A percentile compares a stretch with the other conserved stretches of the same genome.
Conservation (phyloP, 2,329 filamentous ascomycete genomes). For the Colletotrichum sp. region DNA sequence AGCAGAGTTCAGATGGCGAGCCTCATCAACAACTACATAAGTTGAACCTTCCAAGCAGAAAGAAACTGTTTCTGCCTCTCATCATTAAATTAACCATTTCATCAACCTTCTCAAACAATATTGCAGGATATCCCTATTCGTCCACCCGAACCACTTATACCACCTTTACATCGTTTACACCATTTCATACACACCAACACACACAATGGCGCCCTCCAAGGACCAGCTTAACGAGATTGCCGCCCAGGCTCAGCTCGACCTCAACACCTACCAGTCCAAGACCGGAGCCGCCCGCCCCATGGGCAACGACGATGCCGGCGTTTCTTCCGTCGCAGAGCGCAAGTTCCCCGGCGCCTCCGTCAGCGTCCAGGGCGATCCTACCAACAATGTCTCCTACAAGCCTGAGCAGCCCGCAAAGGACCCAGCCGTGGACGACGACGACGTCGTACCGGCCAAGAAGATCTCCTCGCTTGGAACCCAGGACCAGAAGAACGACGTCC, state of each 20-base stretch:
- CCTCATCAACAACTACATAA: slow-evolving; percentile 9
- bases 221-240: slow-evolving; percentile 48
- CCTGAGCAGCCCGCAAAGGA: slow-evolving; percentile 31
- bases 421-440: slow-evolving; percentile 40
- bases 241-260: slow-evolving; percentile 49
- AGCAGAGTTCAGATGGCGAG: slow-evolving; percentile 4
- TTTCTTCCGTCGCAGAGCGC: slow-evolving; percentile 42
- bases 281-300: slow-evolving; percentile 45
- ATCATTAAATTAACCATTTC: background rate
- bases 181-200: background rate
- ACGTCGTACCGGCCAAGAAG: slow-evolving; percentile 32
- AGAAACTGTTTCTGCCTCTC: background rate
- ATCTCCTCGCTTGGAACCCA: slow-evolving; percentile 11
- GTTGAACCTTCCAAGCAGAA: background rate
- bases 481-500: slow-evolving; percentile 7
- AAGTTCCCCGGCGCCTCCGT: slow-evolving; percentile 48
- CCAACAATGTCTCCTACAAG: slow-evolving; percentile 51
- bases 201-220: slow-evolving; percentile 30
- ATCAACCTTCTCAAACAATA: background rate
- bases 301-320: slow-evolving; percentile 44
- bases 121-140: background rate
- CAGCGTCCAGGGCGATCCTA: slow-evolving; percentile 44
- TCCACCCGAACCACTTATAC: background rate
- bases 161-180: background rate
- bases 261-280: slow-evolving; percentile 54